Conservation (phyloP, 805 yeast species). For the Wickerhamomyces rabaulensis region DNA sequence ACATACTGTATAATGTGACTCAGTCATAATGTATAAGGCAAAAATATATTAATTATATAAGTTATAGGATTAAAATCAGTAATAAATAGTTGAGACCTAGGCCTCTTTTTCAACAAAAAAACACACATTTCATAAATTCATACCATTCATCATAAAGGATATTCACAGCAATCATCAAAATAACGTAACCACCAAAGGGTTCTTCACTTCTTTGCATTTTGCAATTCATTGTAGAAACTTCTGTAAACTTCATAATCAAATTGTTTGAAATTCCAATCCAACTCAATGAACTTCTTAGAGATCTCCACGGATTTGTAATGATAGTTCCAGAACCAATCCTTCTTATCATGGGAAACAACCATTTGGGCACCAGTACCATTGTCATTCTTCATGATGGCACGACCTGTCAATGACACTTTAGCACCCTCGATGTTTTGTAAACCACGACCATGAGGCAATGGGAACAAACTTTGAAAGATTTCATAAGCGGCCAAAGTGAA, state of each 20-base stretch:
- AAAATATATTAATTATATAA: too few relatives aligned
- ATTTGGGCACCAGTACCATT: slow-evolving; percentile 5
- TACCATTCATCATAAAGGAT: too few relatives aligned
- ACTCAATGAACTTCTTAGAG: slow-evolving; percentile 54
- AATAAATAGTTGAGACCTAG: too few relatives aligned
- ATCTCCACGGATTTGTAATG: slow-evolving; percentile 56
- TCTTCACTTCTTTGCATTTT: slow-evolving; percentile 4
- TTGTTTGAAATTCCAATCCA: slow-evolving; percentile 55
- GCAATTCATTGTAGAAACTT: slow-evolving; percentile 29
- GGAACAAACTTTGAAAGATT: slow-evolving; percentile 73
- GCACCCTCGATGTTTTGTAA: slow-evolving; percentile 18
- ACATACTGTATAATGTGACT: too few relatives aligned
- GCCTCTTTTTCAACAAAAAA: too few relatives aligned
- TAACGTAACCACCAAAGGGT: too few relatives aligned
- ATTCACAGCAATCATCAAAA: too few relatives aligned
- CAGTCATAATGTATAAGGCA: too few relatives aligned
- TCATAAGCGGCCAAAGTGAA: slow-evolving; percentile 97
- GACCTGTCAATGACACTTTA: slow-evolving; percentile 6
- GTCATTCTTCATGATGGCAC: slow-evolving; percentile 6
- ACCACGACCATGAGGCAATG: slow-evolving; percentile 40
- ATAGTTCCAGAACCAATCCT: slow-evolving; percentile 37
- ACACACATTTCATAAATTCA: not conserved
- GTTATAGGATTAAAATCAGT: too few relatives aligned
- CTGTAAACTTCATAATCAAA: slow-evolving; percentile 46
- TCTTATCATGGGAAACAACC: slow-evolving; percentile 38